Percentiles rank a stretch among this genome's conserved stretches.
phyloP scores from a whole-genome alignment of 2,329 filamentous ascomycete species.

The Orbilia javanica region DNA sequence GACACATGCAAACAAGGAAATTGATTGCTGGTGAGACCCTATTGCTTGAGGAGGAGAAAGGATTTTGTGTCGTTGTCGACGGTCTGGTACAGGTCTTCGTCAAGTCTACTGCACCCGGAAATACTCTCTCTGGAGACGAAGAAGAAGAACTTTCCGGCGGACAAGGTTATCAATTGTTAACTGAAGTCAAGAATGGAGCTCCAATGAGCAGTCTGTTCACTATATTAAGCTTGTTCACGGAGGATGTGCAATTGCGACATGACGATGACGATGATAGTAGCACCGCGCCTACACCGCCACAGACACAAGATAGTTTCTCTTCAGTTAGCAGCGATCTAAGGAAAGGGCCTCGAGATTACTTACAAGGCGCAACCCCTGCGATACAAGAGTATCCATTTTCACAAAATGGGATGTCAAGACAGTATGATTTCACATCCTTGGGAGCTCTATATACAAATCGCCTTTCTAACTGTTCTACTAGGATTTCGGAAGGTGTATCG shows the following conservation, averaged over 20 bases:
- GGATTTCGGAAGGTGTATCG: constrained; percentile 59
- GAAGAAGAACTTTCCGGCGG: constrained; percentile 72
- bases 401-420: constrained; percentile 30
- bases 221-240: constrained; percentile 95
- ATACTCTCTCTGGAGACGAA: constrained; percentile 66
- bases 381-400: constrained; percentile 40
- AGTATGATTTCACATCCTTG: constrained; percentile 19
- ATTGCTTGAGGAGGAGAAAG: constrained; percentile 95
- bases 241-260: constrained; percentile 84
- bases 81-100: constrained; percentile 98
- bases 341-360: constrained; percentile 28
- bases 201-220: constrained; percentile 99
- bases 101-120: constrained; percentile 78
- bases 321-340: constrained; percentile 18
- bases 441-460: background rate
- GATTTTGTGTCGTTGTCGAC: constrained; percentile 97
- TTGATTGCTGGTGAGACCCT: constrained; percentile 95
- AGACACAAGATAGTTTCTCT: constrained; percentile 41
- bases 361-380: constrained; percentile 9
- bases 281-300: constrained; percentile 52
- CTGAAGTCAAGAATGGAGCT: constrained; percentile 96
- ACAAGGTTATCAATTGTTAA: constrained; percentile 92
- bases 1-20: constrained; percentile 98
- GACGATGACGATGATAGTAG: constrained; percentile 73
- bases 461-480: constrained; percentile 5